Percentiles rank a stretch among this genome's conserved stretches.
Conservation (phyloP, 2,329 filamentous ascomycete genomes). For the Fonsecaea multimorphosa region DNA sequence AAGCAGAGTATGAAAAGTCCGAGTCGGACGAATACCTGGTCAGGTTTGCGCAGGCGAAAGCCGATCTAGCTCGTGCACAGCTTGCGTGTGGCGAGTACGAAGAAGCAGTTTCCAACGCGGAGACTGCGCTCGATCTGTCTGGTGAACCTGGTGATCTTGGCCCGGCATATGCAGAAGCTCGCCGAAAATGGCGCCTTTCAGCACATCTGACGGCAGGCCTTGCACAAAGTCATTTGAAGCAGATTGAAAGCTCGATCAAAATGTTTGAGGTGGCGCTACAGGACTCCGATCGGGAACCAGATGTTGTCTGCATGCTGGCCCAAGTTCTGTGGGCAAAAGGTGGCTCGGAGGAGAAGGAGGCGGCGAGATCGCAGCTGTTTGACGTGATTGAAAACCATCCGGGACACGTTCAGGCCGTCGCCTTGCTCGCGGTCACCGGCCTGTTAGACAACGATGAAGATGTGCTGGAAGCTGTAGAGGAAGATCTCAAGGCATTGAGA, state of each 20-base stretch:
- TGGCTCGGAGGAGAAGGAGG: constrained; percentile 72
- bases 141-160: constrained; percentile 70
- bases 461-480: constrained; percentile 77
- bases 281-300: constrained; percentile 72
- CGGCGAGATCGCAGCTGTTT: constrained; percentile 80
- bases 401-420: constrained; percentile 77
- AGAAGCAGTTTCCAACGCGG: constrained; percentile 77
- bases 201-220: constrained; percentile 85
- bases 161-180: constrained; percentile 65
- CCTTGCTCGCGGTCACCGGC: constrained; percentile 83
- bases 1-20: constrained; percentile 81
- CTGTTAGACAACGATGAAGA: constrained; percentile 80
- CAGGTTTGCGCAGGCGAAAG: constrained; percentile 80
- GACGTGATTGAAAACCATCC: constrained; percentile 75
- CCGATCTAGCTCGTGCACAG: constrained; percentile 83
- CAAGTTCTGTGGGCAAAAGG: constrained; percentile 94
- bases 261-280: constrained; percentile 81
- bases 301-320: constrained; percentile 84
- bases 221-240: constrained; percentile 73
- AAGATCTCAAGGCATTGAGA: constrained; percentile 76
- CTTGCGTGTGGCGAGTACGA: constrained; percentile 71
- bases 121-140: constrained; percentile 78
- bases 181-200: constrained; percentile 76
- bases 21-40: constrained; percentile 77
- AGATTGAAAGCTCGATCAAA: constrained; percentile 71